phyloP scores from a whole-genome alignment of 1,139 yeast species.

The Geotrichum carabidarum region DNA sequence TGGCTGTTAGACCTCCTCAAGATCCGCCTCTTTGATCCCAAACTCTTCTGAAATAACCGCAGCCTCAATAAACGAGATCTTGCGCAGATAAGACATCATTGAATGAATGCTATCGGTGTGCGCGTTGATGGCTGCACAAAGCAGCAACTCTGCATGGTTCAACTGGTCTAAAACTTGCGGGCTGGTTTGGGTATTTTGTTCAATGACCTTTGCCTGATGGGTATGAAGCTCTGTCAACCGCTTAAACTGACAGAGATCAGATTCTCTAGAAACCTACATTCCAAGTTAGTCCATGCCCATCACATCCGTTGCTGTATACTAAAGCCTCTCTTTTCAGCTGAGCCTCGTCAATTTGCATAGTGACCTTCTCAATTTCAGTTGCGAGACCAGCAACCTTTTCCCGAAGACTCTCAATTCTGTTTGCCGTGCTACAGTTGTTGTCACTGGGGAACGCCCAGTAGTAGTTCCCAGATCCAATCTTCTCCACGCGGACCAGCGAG shows the following conservation, averaged over 20 bases:
- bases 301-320: neutral
- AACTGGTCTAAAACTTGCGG: constrained; percentile 18
- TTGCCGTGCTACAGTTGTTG: constrained; percentile 24
- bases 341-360: constrained; percentile 11
- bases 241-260: neutral
- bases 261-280: constrained; percentile 7
- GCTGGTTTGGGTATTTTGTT: constrained; percentile 31
- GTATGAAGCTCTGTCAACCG: constrained; percentile 11
- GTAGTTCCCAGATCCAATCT: constrained; percentile 50
- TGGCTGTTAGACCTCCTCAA: constrained; percentile 11
- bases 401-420: constrained; percentile 20
- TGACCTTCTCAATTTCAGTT: constrained; percentile 14
- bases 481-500: constrained; percentile 45
- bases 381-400: constrained; percentile 19
- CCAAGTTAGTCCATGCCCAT: neutral
- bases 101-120: constrained; percentile 34
- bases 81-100: constrained; percentile 28
- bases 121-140: constrained; percentile 23
- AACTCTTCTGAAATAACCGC: constrained; percentile 28
- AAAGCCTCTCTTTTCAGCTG: constrained; percentile 15
- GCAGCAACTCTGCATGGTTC: constrained; percentile 10
- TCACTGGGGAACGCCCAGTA: constrained; percentile 52
- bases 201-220: constrained; percentile 24
- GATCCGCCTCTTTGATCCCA: constrained; percentile 31
- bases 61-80: constrained; percentile 24